Conservation (phyloP, 768 basidiomycete species). For the Calocera cornea region DNA sequence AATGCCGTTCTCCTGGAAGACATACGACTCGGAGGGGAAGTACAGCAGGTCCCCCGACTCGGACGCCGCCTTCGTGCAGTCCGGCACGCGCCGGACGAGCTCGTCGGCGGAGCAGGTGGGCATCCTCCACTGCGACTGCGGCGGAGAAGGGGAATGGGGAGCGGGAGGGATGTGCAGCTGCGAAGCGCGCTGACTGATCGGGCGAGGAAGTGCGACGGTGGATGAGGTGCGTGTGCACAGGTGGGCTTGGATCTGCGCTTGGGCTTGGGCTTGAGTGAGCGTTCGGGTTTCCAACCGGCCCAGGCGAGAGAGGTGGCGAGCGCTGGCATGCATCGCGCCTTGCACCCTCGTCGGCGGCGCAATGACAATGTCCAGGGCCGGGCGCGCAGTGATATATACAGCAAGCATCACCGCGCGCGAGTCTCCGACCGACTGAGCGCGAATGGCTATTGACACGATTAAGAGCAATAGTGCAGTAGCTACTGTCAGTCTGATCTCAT, state of each 20-base stretch:
- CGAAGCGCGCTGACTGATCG: not conserved
- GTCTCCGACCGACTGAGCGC: too few species aligned
- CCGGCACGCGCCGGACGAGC: constrained; percentile 19
- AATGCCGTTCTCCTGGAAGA: constrained; percentile 46
- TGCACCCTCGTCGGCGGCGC: too few species aligned
- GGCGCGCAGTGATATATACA: too few species aligned
- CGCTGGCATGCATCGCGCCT: not conserved
- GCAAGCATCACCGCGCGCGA: too few species aligned
- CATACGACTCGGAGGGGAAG: constrained; percentile 58
- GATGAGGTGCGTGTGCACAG: too few species aligned
- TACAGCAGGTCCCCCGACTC: constrained; percentile 52
- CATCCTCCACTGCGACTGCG: not conserved
- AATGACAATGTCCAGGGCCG: not conserved
- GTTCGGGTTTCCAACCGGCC: not conserved
- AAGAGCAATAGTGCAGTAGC: too few species aligned
- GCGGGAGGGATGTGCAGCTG: not conserved
- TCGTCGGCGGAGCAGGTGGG: constrained; percentile 6
- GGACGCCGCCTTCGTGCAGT: constrained; percentile 20
- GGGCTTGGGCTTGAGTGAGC: too few species aligned
- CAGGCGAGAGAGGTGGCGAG: not conserved
- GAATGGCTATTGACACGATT: too few species aligned
- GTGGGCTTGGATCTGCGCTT: too few species aligned
- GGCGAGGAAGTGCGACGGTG: too few species aligned
- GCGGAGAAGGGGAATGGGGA: not conserved
- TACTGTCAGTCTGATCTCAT: too few species aligned